Percentiles rank a stretch among this genome's conserved stretches.
Evolutionary conservation across 768 basidiomycete species (phyloP).

Genomic region (Leccinum variicolor): DNA sequence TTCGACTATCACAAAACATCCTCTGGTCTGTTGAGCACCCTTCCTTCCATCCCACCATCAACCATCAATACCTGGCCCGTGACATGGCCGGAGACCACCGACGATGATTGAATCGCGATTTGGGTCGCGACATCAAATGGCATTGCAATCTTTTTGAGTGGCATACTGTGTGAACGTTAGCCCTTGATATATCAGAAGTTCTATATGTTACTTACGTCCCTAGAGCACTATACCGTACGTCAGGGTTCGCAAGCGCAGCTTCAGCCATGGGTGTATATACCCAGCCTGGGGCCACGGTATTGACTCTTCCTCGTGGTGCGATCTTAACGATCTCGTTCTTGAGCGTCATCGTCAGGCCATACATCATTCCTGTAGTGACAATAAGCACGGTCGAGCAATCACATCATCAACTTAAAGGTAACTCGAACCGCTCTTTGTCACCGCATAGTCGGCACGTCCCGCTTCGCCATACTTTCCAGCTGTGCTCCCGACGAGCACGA

Average conservation of each 20-base stretch:
- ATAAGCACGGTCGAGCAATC: background rate
- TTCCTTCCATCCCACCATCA: slow-evolving; percentile 73
- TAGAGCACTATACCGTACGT: slow-evolving; percentile 52
- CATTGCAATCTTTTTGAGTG: slow-evolving; percentile 64
- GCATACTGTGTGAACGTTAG: slow-evolving; percentile 41
- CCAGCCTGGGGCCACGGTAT: slow-evolving; percentile 65
- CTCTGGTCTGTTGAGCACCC: slow-evolving; percentile 41
- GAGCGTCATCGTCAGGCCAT: slow-evolving; percentile 59
- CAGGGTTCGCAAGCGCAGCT: slow-evolving; percentile 52
- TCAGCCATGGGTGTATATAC: slow-evolving; percentile 62
- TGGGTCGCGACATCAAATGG: slow-evolving; percentile 64
- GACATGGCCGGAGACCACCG: slow-evolving; percentile 61
- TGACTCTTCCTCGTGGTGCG: slow-evolving; percentile 63
- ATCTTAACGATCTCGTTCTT: slow-evolving; percentile 79
- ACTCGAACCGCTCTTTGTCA: slow-evolving; percentile 57
- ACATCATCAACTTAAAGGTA: background rate
- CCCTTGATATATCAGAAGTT: background rate
- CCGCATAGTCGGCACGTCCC: slow-evolving; percentile 60
- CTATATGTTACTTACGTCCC: slow-evolving; percentile 53
- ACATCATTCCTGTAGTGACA: slow-evolving; percentile 57
- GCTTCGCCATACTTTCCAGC: slow-evolving; percentile 71
- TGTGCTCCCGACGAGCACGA: slow-evolving; percentile 65
- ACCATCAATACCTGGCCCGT: slow-evolving; percentile 67
- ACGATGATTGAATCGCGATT: slow-evolving; percentile 55
- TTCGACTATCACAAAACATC: slow-evolving; percentile 20